Base-by-base conservation (phyloP, 768 basidiomycete genomes). In the Leccinum uliginosum region DNA sequence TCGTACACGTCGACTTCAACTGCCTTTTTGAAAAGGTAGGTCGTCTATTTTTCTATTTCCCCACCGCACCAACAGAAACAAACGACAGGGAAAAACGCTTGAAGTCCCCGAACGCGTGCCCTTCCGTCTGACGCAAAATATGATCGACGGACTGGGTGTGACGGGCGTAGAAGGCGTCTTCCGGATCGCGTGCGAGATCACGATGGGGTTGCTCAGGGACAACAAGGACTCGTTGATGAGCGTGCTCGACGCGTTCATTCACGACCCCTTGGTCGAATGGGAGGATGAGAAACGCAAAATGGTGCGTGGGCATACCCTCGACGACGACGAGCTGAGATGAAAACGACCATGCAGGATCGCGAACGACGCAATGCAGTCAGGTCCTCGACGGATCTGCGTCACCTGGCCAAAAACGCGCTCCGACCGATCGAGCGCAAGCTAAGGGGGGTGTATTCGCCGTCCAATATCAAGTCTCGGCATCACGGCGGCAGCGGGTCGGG, bases 251-350 rank as follows among this genome's bases (percentile, higher is more conserved):
- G 92, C 97, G 1, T 98, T 98, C 70, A 84, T 95, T 29, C 96
- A 98, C 64, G 97, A 99, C 70, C 97, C 97, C 1, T 80, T 99
- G 3, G 88, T 95, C 30, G 96, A 98, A 71, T 98, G 94, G 92
- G 89, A 92, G 59, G 87, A 92, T 44, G 85, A 90, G 68, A 85
- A 84, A 59, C 80, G 85, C 14, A 87, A 83, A 65, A 73, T 83
- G 68, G 83, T 86, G 58, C 24, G 77, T 59, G 21, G 38, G 11
- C 43, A 12, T 45, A 14, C 35, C 9, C 19, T 21, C n/a, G 3
- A 55, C 14, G 19, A 43, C 4, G 14, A 43, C 34, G 14, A 32
- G 21, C 19, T 17, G 12, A 50, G 8, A 26, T 6, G 21, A 50
- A 49, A 21, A 5, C 0, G 44, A 14, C 17, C 23, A 51, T 51